Percentiles rank a stretch among this genome's conserved stretches.
phyloP scores from a whole-genome alignment of 2,329 filamentous ascomycete species.

The Arthrobotrys musiformis region DNA sequence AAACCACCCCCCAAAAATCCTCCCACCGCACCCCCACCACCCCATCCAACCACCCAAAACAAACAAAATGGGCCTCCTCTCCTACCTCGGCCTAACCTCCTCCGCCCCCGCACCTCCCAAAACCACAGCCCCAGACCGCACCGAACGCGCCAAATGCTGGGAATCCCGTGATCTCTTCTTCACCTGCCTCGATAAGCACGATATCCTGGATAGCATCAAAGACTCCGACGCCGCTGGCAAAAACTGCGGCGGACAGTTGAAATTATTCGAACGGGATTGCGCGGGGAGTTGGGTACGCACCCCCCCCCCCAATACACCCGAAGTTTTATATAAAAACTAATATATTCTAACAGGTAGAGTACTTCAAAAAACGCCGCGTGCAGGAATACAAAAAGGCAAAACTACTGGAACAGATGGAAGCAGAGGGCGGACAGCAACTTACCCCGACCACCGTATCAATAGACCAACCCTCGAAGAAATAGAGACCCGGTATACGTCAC shows the following conservation, averaged over 20 bases:
- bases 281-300: slow-evolving; percentile 89
- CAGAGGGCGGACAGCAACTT: slow-evolving; percentile 77
- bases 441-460: slow-evolving; percentile 58
- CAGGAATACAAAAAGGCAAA: slow-evolving; percentile 88
- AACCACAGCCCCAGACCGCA: slow-evolving; percentile 82
- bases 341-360: slow-evolving; percentile 75
- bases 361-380: slow-evolving; percentile 96
- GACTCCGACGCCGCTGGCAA: slow-evolving; percentile 69
- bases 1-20: neutral
- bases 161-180: slow-evolving; percentile 89
- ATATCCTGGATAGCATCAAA: slow-evolving; percentile 79
- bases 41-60: neutral
- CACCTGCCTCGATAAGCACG: slow-evolving; percentile 81
- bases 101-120: slow-evolving; percentile 63
- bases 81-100: slow-evolving; percentile 62
- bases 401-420: slow-evolving; percentile 78
- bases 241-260: slow-evolving; percentile 71
- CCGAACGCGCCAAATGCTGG: slow-evolving; percentile 86
- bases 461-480: slow-evolving; percentile 21
- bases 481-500: neutral
- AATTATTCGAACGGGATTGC: slow-evolving; percentile 83
- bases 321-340: slow-evolving; percentile 13
- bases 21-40: neutral
- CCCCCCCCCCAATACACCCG: neutral
- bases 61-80: slow-evolving; percentile 68